Evolutionary conservation across 208 protist genomes (phyloP), one percentile per base, ranked within the genome.

Genomic region (Acanthamoeba quina): DNA sequence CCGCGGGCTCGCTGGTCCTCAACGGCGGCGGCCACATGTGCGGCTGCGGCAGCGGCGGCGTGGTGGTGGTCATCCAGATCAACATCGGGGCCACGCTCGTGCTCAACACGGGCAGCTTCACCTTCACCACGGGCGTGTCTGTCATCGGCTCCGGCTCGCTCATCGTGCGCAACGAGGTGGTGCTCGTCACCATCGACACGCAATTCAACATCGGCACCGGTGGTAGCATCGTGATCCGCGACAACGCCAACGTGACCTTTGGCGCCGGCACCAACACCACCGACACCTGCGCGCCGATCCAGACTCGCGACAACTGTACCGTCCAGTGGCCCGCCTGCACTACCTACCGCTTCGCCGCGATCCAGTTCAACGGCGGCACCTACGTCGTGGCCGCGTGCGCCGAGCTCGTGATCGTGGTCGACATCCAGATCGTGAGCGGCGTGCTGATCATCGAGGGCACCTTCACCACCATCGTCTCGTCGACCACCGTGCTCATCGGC

Each of bases 391-490:
- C 31, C 31, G 31, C 54, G 19, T 90, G 83, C 83, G 54, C 83
- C 24, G n/a, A 47, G 56, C 58, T 90, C 24, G 34, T 74, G 19
- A 49, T 90, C 41, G 54, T 72, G 24, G 62, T 74, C 58, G 26
- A 44, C 34, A 47, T 90, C 21, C 34, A 29, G 5, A 26, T 90
- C 24, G 83, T 74, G 29, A 31, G 7, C 44, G 85, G 85, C 19
- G 64, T 91, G 21, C 41, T 91, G 58, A 72, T 66, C 85, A 29
- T 91, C 85, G 41, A 91, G n/a, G 85, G 85, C 64, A 58, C 31
- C 37, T 58, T 91, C 64, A 91, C 64, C 34, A 56, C 85, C 34
- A 34, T 9, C 58, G 49, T 11, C 58, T 34, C 56, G 29, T 52
- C 60, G 41, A 91, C 21, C 58, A 31, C 47, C 19, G 58, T 83